Evolutionary conservation across 768 basidiomycete species (phyloP), one percentile per base, ranked within the genome.

Genomic region (Calocybe indica): DNA sequence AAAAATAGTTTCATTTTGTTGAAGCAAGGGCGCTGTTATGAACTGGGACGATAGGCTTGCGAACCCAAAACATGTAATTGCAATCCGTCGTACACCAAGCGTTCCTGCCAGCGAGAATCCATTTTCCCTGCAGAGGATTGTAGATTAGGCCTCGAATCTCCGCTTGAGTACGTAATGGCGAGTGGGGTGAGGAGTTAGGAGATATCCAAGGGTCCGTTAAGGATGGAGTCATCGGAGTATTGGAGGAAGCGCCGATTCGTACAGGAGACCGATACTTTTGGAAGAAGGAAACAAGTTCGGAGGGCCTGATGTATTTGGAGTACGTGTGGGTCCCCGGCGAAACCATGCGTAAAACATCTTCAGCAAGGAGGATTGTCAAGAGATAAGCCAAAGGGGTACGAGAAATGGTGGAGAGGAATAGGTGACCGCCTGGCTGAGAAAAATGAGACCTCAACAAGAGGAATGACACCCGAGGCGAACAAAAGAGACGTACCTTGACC

Each of bases 361-460:
- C 95, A 1, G 94, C 95, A 32, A 91, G 53, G 55, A 78, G 57
- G 48, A 78, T 76, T 7, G 74, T 77, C 40, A 78, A 70, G 50
- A 70, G 62, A 50, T 78, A 76, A 8, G 76, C 63, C 31, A 78
- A 68, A 3, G 75, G 69, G 34, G 75, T 77, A 35, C 96, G 88
- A 0, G 95, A 83, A 53, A 99, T 88, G 10, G 95, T 98, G 9
- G 94, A 97, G 34, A 99, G 74, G 72, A 98, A 88, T 12, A 99
- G 78, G 59, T 95, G 92, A 3, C 96, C 95, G 5, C 93, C 93
- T 8, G 96, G 96, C 93, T 97, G 56, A 15, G 33, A 31, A 35
- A 35, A 35, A 45, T 37, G 32, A 37, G 30, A 39, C 22, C 39
- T 43, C 37, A 35, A 33, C 7, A 30, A 33, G 6, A 28, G 5